These are phyloP conservation scores for Cunninghamia lanceolata DNA, from an alignment of 75 land plant genomes.

Conservation along the genomic window DNA sequence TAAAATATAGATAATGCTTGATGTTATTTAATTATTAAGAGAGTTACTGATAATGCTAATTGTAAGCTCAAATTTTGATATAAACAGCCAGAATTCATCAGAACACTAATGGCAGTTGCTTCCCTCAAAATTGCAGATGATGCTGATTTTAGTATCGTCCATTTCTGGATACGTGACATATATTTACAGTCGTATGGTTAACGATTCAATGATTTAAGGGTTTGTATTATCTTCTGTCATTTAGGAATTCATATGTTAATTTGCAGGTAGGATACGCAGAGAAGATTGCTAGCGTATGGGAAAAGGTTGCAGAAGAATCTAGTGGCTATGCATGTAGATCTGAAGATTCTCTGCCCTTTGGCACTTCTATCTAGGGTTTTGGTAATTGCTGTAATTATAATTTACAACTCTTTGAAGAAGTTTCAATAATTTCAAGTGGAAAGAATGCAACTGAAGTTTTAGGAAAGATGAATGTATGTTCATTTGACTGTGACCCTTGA, in stretches of 20 bases:
- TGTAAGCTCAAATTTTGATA: not conserved
- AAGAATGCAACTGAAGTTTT: not conserved
- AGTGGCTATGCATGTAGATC: slow-evolving; percentile 32
- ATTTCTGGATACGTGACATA: not conserved
- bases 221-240: not conserved
- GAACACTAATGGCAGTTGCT: not conserved
- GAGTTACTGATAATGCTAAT: not conserved
- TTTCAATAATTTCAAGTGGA: not conserved
- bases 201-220: not conserved
- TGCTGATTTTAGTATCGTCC: not conserved
- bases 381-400: not conserved
- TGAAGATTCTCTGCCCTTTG: slow-evolving; percentile 5
- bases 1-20: not conserved
- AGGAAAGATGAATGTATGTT: not conserved
- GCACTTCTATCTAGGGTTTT: not conserved
- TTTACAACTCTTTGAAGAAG: not conserved
- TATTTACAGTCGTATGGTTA: not conserved
- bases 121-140: not conserved
- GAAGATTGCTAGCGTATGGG: slow-evolving; percentile 76
- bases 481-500: not conserved
- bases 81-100: not conserved
- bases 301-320: slow-evolving; percentile 62
- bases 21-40: not conserved
- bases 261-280: slow-evolving; percentile 76
- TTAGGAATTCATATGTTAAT: not conserved